A percentile compares a stretch with the other conserved stretches of the same genome.
Conservation (phyloP, 176 grass and related monocot genomes). For the Raddia distichophylla region DNA sequence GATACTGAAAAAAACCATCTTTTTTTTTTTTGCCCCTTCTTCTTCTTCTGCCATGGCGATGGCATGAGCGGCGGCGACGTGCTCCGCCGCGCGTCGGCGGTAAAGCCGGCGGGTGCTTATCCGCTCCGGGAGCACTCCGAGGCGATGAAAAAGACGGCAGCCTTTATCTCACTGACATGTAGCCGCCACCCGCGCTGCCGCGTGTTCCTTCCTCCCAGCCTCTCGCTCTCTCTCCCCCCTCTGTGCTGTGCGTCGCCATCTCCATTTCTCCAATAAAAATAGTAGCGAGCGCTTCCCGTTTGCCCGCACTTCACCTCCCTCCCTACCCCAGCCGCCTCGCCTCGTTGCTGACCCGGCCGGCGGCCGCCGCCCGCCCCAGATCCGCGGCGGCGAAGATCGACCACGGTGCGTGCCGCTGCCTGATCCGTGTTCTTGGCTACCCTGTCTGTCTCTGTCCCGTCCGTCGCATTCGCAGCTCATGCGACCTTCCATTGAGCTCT, state of each 20-base stretch:
- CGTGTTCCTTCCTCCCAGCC: background rate
- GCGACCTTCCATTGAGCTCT: background rate
- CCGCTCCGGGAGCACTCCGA: background rate
- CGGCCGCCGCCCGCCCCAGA: slow-evolving; percentile 2
- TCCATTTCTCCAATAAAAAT: slow-evolving; percentile 16
- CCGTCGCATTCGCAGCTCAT: background rate
- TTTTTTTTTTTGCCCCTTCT: too few relatives aligned
- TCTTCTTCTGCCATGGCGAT: too few relatives aligned
- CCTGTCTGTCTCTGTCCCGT: background rate
- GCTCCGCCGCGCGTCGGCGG: background rate
- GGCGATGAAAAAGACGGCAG: background rate
- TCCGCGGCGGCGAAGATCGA: slow-evolving; percentile 31
- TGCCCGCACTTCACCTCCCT: background rate
- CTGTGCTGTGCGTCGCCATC: background rate
- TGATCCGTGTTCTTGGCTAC: background rate
- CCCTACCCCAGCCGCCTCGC: background rate
- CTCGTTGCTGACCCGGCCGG: background rate
- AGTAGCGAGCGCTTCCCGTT: background rate
- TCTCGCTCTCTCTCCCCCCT: too few relatives aligned
- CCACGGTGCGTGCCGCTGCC: slow-evolving; percentile 17
- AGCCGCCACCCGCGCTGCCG: background rate
- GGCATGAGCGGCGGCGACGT: too few relatives aligned
- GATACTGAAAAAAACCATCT: too few relatives aligned
- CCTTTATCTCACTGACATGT: background rate
- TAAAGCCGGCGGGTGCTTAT: background rate